A percentile compares a stretch with the other conserved stretches of the same genome.
phyloP scores from a whole-genome alignment of 371 early-diverging fungal genomes.

The Syncephalastrum monosporum region DNA sequence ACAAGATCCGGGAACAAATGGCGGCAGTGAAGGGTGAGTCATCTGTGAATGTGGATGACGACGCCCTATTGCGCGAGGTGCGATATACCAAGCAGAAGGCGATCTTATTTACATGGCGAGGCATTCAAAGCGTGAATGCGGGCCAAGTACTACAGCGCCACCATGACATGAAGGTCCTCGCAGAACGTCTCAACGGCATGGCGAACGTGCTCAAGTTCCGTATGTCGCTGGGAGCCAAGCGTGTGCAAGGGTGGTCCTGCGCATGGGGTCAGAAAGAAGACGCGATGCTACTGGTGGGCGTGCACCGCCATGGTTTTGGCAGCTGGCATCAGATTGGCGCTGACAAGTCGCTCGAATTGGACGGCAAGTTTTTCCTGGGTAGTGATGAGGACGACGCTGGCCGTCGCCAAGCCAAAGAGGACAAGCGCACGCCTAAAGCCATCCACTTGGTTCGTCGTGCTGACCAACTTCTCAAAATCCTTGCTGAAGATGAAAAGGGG shows the following conservation, averaged over 20 bases:
- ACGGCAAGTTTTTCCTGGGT: conserved; percentile 80
- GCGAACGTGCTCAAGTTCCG: conserved; percentile 53
- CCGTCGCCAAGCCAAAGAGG: conserved; percentile 24
- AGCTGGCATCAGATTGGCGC: conserved; percentile 86
- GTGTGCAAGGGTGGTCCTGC: conserved; percentile 84
- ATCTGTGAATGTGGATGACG: conserved; percentile 38
- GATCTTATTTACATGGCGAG: conserved; percentile 75
- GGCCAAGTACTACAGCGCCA: conserved; percentile 69
- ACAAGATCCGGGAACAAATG: conserved; percentile 60
- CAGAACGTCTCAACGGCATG: conserved; percentile 28
- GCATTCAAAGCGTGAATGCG: conserved; percentile 83
- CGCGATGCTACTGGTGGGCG: conserved; percentile 93
- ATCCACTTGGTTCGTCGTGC: conserved; percentile 88
- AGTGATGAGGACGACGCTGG: conserved; percentile 29
- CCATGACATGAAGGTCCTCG: conserved; percentile 48
- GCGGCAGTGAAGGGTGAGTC: conserved; percentile 26
- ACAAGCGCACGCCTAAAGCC: conserved; percentile 72
- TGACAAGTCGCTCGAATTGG: conserved; percentile 74
- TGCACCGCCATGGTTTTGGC: conserved; percentile 93
- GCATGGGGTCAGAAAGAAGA: conserved; percentile 94
- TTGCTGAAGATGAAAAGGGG: conserved; percentile 54
- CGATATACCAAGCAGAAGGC: conserved; percentile 74
- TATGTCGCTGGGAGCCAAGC: conserved; percentile 69
- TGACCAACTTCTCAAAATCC: conserved; percentile 84
- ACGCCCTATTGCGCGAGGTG: conserved; percentile 46